These are phyloP conservation scores for Pyricularia grisea DNA, from an alignment of 2,329 filamentous ascomycete species.

Conservation along the genomic window DNA sequence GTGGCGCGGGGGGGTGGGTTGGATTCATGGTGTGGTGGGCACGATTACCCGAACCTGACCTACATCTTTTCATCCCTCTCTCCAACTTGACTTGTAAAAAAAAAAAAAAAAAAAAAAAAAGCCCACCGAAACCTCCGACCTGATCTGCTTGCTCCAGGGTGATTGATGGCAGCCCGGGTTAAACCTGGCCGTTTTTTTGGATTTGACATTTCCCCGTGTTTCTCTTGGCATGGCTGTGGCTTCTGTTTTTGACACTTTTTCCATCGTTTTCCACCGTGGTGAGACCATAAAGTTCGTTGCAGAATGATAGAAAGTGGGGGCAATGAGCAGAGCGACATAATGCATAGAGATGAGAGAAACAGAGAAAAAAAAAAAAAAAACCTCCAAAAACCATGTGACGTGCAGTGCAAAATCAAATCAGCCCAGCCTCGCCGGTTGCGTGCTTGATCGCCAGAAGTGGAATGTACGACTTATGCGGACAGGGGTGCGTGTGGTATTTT, in stretches of 20 bases:
- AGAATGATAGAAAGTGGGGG: not conserved
- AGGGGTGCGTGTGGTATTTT: not conserved
- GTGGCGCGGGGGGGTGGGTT: not conserved
- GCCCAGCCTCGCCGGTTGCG: not conserved
- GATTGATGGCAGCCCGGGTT: not conserved
- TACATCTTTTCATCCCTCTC: not conserved
- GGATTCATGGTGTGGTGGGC: not conserved
- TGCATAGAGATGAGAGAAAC: too few species aligned
- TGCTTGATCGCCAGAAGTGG: not conserved
- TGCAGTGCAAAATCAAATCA: not conserved
- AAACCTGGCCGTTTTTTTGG: not conserved
- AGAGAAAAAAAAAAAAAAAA: too few species aligned
- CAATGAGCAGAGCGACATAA: not conserved
- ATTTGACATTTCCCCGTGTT: not conserved
- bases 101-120: not conserved
- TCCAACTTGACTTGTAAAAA: not conserved
- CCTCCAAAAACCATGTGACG: not conserved
- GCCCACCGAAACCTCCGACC: not conserved
- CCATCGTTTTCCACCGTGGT: not conserved
- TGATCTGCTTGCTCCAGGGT: not conserved
- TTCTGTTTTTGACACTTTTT: not conserved
- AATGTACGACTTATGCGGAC: not conserved
- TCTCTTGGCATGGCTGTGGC: not conserved
- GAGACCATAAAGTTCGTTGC: not conserved
- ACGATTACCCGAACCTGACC: not conserved